phyloP scores from a whole-genome alignment of 305 asterid species.

The Striga hermonthica region DNA sequence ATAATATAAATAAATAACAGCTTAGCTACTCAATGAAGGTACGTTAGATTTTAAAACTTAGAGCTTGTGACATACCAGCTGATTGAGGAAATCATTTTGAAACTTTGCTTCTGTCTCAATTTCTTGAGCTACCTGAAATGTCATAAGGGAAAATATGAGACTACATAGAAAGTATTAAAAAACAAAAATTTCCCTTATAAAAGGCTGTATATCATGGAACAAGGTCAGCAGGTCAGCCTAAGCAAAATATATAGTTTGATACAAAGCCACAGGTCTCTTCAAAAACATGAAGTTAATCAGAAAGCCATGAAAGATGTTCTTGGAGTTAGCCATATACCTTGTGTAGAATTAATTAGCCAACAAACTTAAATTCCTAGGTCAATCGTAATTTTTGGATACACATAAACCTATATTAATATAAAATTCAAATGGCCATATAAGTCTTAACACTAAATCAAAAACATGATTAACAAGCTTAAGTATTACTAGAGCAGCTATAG shows the following conservation, averaged over 20 bases:
- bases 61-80: slow-evolving; percentile 57
- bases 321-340: background rate
- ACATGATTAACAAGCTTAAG: too few species aligned
- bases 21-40: slow-evolving; percentile 16
- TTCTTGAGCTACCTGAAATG: slow-evolving; percentile 82
- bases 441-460: too few species aligned
- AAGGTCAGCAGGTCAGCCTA: background rate
- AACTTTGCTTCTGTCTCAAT: slow-evolving; percentile 70
- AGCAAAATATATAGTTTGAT: slow-evolving; percentile 14
- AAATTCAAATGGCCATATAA: too few species aligned
- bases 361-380: too few species aligned
- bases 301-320: background rate
- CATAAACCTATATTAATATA: too few species aligned
- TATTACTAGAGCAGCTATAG: too few species aligned
- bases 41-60: background rate
- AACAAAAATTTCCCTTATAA: background rate
- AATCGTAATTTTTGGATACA: too few species aligned
- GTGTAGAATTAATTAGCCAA: too few species aligned
- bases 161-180: background rate
- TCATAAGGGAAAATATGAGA: slow-evolving; percentile 4
- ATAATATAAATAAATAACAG: background rate
- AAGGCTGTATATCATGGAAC: slow-evolving; percentile 1
- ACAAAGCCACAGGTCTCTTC: background rate
- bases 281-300: slow-evolving; percentile 1
- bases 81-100: slow-evolving; percentile 82